phyloP scores from a whole-genome alignment of 2,329 filamentous ascomycete species.

The Cladosporium cucumerinum region DNA sequence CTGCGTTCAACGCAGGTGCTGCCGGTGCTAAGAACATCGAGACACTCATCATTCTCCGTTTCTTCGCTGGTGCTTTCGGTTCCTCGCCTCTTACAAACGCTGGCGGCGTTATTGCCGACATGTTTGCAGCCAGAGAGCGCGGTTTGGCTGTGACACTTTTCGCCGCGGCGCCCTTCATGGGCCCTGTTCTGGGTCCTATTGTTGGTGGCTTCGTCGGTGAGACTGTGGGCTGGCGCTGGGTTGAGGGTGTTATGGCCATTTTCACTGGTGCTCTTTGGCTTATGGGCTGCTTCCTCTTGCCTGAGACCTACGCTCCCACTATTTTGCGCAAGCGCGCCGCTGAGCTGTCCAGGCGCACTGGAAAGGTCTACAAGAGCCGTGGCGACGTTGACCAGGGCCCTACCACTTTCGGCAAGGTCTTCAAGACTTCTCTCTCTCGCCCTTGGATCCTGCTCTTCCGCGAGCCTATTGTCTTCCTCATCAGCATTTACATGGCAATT shows the following conservation, averaged over 20 bases:
- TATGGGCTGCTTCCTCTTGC: constrained; percentile 49
- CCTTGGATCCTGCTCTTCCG: constrained; percentile 68
- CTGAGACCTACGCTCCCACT: constrained; percentile 60
- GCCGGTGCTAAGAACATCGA: constrained; percentile 45
- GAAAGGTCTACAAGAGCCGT: constrained; percentile 55
- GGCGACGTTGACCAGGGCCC: constrained; percentile 39
- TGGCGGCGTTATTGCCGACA: constrained; percentile 47
- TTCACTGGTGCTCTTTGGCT: constrained; percentile 63
- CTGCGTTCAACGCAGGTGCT: constrained; percentile 41
- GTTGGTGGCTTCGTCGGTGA: constrained; percentile 64
- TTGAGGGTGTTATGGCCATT: constrained; percentile 60
- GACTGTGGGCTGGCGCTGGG: constrained; percentile 65
- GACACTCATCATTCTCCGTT: constrained; percentile 45
- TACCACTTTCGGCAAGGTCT: constrained; percentile 36
- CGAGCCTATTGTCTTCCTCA: constrained; percentile 66
- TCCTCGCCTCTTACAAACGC: constrained; percentile 45
- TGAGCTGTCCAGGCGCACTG: constrained; percentile 50
- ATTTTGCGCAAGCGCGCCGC: constrained; percentile 53
- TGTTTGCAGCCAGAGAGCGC: constrained; percentile 41
- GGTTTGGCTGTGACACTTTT: constrained; percentile 60
- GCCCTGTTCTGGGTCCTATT: constrained; percentile 61
- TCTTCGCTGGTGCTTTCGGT: constrained; percentile 45
- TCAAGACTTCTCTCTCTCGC: constrained; percentile 57
- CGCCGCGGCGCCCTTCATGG: constrained; percentile 64
- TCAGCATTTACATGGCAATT: constrained; percentile 64